Evolutionary conservation across 2,329 filamentous ascomycete genomes (phyloP).

Genomic region (Leptographium procerum): DNA sequence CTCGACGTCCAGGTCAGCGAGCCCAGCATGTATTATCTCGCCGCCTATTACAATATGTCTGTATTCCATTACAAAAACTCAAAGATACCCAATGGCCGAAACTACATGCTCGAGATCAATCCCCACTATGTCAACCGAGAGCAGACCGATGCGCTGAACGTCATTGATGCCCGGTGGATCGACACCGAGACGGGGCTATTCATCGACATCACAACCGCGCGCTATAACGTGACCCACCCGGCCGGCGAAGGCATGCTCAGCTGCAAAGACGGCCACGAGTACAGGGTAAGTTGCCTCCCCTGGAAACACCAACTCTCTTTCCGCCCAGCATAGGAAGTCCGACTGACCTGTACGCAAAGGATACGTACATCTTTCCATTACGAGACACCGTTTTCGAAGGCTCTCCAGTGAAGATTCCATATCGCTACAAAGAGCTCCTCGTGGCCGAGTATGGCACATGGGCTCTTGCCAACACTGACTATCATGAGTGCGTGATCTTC

Average conservation of each 20-base stretch:
- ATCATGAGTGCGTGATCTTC: slow-evolving; percentile 33
- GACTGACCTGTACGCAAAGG: slow-evolving; percentile 19
- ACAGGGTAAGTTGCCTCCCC: slow-evolving; percentile 21
- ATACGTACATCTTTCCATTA: slow-evolving; percentile 55
- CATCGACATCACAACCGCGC: slow-evolving; percentile 39
- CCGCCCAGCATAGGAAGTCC: background rate
- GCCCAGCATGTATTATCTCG: slow-evolving; percentile 54
- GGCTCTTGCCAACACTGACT: slow-evolving; percentile 39
- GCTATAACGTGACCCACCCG: slow-evolving; percentile 34
- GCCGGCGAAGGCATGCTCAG: slow-evolving; percentile 33
- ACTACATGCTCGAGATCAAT: slow-evolving; percentile 39
- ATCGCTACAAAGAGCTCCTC: slow-evolving; percentile 46
- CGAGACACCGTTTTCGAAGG: slow-evolving; percentile 59
- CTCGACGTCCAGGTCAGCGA: slow-evolving; percentile 64
- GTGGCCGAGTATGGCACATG: slow-evolving; percentile 43
- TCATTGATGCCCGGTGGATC: slow-evolving; percentile 38
- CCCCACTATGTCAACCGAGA: slow-evolving; percentile 28
- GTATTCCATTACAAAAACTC: slow-evolving; percentile 32
- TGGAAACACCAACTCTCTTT: no score
- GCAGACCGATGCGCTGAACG: slow-evolving; percentile 26
- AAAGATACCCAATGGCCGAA: slow-evolving; percentile 25
- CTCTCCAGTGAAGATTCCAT: slow-evolving; percentile 54
- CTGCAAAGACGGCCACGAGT: slow-evolving; percentile 41
- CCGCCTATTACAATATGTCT: slow-evolving; percentile 53
- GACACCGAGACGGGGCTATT: slow-evolving; percentile 34